phyloP scores from a whole-genome alignment of 805 yeast genomes.

The Lachancea lanzarotensis region DNA sequence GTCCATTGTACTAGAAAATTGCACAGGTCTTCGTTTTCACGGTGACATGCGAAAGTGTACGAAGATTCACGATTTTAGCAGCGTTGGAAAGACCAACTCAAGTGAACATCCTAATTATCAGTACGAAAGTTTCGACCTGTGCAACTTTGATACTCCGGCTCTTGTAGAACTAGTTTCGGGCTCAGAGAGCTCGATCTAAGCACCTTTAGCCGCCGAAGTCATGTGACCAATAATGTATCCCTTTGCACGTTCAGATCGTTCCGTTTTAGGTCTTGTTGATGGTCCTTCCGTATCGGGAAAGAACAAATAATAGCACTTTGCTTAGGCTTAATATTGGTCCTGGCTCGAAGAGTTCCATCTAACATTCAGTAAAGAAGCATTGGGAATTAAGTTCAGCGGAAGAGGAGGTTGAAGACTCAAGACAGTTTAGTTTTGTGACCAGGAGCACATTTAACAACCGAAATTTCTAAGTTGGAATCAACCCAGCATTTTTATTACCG shows the following conservation, averaged over 20 bases:
- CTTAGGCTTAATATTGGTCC: background rate
- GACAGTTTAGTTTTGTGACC: too few species aligned
- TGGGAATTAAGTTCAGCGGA: background rate
- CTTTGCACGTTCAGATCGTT: background rate
- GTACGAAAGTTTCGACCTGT: background rate
- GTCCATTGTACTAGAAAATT: slow-evolving; percentile 24
- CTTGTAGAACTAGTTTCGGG: too few species aligned
- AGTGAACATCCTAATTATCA: background rate
- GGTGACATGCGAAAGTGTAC: slow-evolving; percentile 10
- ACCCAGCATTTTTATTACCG: background rate
- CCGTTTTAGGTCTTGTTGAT: background rate
- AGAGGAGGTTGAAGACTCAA: too few species aligned
- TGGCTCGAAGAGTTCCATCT: too few species aligned
- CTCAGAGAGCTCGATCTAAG: too few species aligned
- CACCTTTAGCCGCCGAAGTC: background rate
- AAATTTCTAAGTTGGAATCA: background rate
- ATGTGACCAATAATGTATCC: background rate
- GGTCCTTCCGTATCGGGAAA: background rate
- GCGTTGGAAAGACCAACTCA: slow-evolving; percentile 6
- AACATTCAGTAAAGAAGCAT: too few species aligned
- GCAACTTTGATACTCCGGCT: background rate
- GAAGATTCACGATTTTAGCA: slow-evolving; percentile 22
- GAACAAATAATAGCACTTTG: background rate
- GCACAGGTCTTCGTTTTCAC: slow-evolving; percentile 20
- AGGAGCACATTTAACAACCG: too few species aligned